Base-by-base conservation (phyloP, 2,329 filamentous ascomycete species). In the Xylaria polymorpha region DNA sequence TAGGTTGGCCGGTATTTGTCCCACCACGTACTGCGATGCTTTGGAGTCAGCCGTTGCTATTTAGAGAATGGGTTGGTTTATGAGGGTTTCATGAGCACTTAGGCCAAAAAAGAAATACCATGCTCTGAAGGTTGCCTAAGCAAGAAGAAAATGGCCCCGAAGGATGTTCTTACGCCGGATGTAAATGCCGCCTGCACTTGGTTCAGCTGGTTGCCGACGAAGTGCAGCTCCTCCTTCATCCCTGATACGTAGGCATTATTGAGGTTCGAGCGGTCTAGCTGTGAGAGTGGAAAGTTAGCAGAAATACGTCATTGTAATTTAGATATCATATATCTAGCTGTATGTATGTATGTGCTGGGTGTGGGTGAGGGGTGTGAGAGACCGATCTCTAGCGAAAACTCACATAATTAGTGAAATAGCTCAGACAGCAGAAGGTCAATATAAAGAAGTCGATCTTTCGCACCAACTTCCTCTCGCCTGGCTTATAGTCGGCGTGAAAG, bases 391-490 rank as follows among this genome's bases (percentile, higher is more conserved):
- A 39, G 25, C 43, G 41, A 43, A 14, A 8, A 72, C 84, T 43
- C 73, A 85, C 84, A 70, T 87, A 87, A 74, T 87, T 87, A 72
- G 85, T 80, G 64, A 87, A 84, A 74, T 87, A 88, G 72, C 83
- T 85, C 59, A 90, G 74, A 74, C 88, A 90, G 77, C 88, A 90
- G 74, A 90, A 90, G 0, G 86, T 88, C 53, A 90, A 77, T 72
- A 90, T 90, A 79, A 90, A 90, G 73, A 89, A 90, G 75, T 90
- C 88, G 57, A 89, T 86, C 79, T 88, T 89, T 48, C 81, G 83
- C 6, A 90, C 79, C 37, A 90, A 78, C 67, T 80, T 81, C 39
- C 78, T 77, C 72, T 85, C 83, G 15, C 77, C 77, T 29, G 77
- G 77, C 46, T 74, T 71, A 63, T 78, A 78, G 15, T 77, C 75